phyloP scores from a whole-genome alignment of 495 filamentous ascomycete species.

The Xylaria scruposa region DNA sequence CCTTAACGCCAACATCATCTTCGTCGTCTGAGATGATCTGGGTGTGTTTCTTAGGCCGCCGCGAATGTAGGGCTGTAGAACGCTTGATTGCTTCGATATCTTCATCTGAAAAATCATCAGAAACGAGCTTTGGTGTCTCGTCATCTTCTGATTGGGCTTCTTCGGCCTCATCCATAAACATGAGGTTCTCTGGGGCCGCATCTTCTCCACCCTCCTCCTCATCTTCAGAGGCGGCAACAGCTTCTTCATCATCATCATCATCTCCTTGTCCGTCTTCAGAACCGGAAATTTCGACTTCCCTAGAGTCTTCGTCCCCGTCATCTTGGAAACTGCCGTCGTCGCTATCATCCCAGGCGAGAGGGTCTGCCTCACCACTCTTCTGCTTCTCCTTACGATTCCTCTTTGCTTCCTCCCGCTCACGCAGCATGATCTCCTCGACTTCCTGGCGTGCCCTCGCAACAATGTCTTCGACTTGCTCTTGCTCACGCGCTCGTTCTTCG shows the following conservation, averaged over 20 bases:
- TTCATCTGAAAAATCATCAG: constrained; percentile 42
- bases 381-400: constrained; percentile 60
- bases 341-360: constrained; percentile 66
- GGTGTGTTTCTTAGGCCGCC: constrained; percentile 50
- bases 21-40: constrained; percentile 65
- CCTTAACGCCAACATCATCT: constrained; percentile 66
- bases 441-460: constrained; percentile 83
- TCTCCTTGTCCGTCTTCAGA: constrained; percentile 49
- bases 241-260: constrained; percentile 35
- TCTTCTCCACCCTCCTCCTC: constrained; percentile 37
- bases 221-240: constrained; percentile 38
- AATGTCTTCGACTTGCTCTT: constrained; percentile 82
- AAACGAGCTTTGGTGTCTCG: constrained; percentile 43
- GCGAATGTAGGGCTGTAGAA: constrained; percentile 42
- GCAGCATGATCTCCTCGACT: constrained; percentile 76
- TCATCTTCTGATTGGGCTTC: constrained; percentile 59
- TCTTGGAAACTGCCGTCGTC: constrained; percentile 66
- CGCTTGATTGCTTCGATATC: constrained; percentile 51
- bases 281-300: constrained; percentile 53
- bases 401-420: constrained; percentile 75
- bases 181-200: constrained; percentile 38
- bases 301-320: constrained; percentile 57
- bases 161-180: constrained; percentile 56
- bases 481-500: constrained; percentile 81
- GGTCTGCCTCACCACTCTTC: constrained; percentile 55